Evolutionary conservation across 2,329 filamentous ascomycete genomes (phyloP), one percentile per base, ranked within the genome.

Genomic region (Curvularia sp.): DNA sequence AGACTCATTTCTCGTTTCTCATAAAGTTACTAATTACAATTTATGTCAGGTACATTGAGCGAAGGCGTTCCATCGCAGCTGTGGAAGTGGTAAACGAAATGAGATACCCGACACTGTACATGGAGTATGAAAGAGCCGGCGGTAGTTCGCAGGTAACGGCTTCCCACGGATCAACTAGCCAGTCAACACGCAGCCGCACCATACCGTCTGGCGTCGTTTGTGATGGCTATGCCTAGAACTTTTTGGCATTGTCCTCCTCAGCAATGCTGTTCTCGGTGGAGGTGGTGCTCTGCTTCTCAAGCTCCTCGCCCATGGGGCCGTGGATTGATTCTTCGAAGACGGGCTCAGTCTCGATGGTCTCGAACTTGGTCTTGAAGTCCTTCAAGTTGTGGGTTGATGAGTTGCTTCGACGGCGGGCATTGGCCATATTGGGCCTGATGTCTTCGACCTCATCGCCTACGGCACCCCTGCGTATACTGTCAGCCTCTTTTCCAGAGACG

Each of bases 301-400:
- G 73, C 50, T 86, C 82, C 51, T 86, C 85, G 28, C 81, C 80
- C 51, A 79, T 71, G 18, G 88, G 84, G 30, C 91, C 92, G 73
- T 96, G 92, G 58, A 95, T 63, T 54, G 86, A 85, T 79, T 97
- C 93, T 77, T 98, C 93, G 68, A 97, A 97, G 73, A 96, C 91
- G 41, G 93, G 93, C 73, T 98, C 94, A 18, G 87, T 84, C 70
- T 98, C 95, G 75, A 92, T 85, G 68, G 91, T 84, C 80, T 99
- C 95, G 77, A 97, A 98, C 82, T 99, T 99, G 80, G 93, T 96
- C 85, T 95, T 96, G 82, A 97, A 92, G 76, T 93, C 87, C 60
- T 86, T 85, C 68, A 92, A 82, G 70, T 87, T 84, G 72, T 87
- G 85, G 72, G 85, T 88, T 81, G 89, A 93, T 77, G 90, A 94